A percentile compares a stretch with the other conserved stretches of the same genome.
Conservation (phyloP, 306 rosid species). For the Cucurbita argyrosperma region DNA sequence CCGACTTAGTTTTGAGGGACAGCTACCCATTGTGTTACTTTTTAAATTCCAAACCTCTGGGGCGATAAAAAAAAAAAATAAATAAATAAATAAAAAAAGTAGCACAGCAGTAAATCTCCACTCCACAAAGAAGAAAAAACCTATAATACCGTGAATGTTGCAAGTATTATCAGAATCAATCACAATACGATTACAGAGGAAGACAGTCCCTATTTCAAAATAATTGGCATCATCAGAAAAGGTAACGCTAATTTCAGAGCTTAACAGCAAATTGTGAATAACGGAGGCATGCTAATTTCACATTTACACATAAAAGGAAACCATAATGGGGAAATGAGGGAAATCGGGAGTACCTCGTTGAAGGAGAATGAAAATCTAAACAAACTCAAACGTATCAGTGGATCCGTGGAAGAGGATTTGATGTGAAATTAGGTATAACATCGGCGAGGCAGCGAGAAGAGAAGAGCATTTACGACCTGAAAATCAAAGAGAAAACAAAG, state of each 20-base stretch:
- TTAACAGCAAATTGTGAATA: too few relatives aligned
- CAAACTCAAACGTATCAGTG: too few relatives aligned
- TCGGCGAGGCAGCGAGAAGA: background rate
- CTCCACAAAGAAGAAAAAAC: too few relatives aligned
- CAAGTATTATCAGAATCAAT: background rate
- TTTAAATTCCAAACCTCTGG: conserved; percentile 14
- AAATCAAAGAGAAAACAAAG: background rate
- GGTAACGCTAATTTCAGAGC: too few relatives aligned
- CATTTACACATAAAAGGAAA: background rate
- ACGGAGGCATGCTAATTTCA: too few relatives aligned
- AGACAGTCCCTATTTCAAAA: too few relatives aligned
- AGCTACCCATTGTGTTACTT: conserved; percentile 43
- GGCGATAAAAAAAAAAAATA: too few relatives aligned
- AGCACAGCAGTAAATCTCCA: too few relatives aligned
- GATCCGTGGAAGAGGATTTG: too few relatives aligned
- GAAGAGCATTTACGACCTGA: background rate
- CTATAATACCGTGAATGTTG: background rate
- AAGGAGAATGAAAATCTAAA: too few relatives aligned
- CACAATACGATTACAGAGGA: background rate
- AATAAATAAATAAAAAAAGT: too few relatives aligned
- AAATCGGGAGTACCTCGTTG: background rate
- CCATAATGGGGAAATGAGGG: background rate
- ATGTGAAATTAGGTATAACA: background rate
- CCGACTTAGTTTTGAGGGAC: conserved; percentile 41
- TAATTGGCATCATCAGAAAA: too few relatives aligned